phyloP scores from a whole-genome alignment of 441 rosid species.

The Gossypium gossypioides region DNA sequence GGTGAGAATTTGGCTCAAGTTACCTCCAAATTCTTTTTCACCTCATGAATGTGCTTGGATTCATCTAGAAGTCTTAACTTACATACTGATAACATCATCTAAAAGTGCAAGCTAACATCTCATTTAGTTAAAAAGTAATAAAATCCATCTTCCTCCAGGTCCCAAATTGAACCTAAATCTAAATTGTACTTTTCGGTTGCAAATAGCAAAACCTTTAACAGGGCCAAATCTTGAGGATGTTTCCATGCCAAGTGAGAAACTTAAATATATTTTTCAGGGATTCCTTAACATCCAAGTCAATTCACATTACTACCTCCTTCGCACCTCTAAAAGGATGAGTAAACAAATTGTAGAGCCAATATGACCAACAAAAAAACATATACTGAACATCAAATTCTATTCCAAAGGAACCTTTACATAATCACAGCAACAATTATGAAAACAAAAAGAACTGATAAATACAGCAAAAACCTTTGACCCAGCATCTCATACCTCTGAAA shows the following conservation, averaged over 20 bases:
- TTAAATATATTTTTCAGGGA: neutral
- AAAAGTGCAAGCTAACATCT: neutral
- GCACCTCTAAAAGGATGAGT: neutral
- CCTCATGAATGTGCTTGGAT: constrained; percentile 1
- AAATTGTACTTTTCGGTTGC: neutral
- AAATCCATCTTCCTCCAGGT: neutral
- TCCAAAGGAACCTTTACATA: neutral
- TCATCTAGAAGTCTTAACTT: neutral
- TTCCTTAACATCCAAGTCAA: neutral
- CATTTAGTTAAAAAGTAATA: neutral
- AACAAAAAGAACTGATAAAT: neutral
- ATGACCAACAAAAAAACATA: neutral
- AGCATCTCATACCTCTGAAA: constrained; percentile 21
- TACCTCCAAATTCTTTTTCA: neutral
- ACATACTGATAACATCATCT: neutral
- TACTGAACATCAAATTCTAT: neutral
- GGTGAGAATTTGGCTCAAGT: neutral
- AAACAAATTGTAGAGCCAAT: neutral
- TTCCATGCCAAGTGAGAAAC: neutral
- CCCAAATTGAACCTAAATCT: neutral
- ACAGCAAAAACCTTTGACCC: constrained; percentile 12
- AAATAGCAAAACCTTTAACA: neutral
- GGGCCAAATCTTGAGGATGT: neutral
- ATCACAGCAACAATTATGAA: neutral
- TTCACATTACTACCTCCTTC: neutral